phyloP scores from a whole-genome alignment of 2,329 filamentous ascomycete species.

The Pyrenophora tritici-repentis region DNA sequence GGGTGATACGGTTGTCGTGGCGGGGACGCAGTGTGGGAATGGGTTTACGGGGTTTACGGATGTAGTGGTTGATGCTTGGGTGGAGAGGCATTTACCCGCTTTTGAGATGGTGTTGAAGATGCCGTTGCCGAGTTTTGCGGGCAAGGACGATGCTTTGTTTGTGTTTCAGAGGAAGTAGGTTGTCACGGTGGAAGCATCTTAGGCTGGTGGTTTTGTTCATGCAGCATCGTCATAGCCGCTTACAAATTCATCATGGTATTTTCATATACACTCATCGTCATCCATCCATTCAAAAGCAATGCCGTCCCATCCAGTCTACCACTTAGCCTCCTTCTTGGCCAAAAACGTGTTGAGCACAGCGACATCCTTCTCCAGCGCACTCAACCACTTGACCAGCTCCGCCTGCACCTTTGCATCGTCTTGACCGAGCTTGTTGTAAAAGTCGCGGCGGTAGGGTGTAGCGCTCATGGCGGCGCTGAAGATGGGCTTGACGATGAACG shows the following conservation, averaged over 20 bases:
- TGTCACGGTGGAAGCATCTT: not conserved
- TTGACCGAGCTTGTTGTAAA: slow-evolving; percentile 83
- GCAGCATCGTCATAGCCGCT: not conserved
- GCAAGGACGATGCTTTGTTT: slow-evolving; percentile 76
- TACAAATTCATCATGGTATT: not conserved
- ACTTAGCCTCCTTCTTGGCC: slow-evolving; percentile 41
- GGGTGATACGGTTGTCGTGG: slow-evolving; percentile 69
- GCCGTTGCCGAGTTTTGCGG: slow-evolving; percentile 73
- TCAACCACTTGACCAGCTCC: slow-evolving; percentile 73
- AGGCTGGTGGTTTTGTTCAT: not conserved
- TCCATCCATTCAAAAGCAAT: no score
- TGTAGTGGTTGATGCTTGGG: slow-evolving; percentile 69
- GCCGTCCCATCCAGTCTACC: slow-evolving; percentile 19
- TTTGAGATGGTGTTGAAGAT: slow-evolving; percentile 68
- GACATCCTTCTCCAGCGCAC: slow-evolving; percentile 77
- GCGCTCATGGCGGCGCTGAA: slow-evolving; percentile 93
- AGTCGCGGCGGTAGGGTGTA: slow-evolving; percentile 90
- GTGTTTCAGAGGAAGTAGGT: slow-evolving; percentile 57
- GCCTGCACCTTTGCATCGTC: slow-evolving; percentile 65
- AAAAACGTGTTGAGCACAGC: slow-evolving; percentile 71
- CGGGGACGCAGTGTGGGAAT: slow-evolving; percentile 75
- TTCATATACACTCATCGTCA: not conserved
- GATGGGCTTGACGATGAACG: slow-evolving; percentile 85
- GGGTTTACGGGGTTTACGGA: slow-evolving; percentile 73
- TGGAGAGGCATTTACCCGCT: slow-evolving; percentile 60